phyloP scores from a whole-genome alignment of 306 rosid genomes.

The Quercus dentata region DNA sequence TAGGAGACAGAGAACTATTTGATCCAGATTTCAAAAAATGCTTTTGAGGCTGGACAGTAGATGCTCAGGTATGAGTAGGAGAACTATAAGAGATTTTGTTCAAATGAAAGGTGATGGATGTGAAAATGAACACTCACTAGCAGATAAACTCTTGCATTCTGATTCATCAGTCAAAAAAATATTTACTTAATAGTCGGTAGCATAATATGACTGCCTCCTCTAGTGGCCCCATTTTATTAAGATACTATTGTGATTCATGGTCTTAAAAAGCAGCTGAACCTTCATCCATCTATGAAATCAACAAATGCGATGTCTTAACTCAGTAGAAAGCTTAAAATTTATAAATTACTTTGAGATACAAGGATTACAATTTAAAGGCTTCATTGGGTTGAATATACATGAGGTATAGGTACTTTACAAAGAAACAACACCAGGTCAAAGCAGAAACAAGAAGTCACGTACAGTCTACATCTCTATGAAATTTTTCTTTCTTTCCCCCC shows the following conservation, averaged over 20 bases:
- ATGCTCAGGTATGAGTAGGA: conserved; percentile 11
- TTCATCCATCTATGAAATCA: conserved; percentile 9
- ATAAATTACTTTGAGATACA: neutral
- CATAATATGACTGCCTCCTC: conserved; percentile 19
- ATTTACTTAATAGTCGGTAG: conserved; percentile 2
- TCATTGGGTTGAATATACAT: neutral
- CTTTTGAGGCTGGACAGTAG: conserved; percentile 17
- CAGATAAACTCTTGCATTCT: conserved; percentile 19
- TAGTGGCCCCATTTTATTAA: conserved; percentile 14
- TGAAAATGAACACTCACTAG: conserved; percentile 18
- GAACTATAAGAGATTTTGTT: conserved; percentile 10
- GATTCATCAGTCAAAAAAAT: conserved; percentile 24
- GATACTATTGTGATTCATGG: conserved; percentile 22
- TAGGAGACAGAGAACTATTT: conserved; percentile 14
- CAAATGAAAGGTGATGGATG: conserved; percentile 30
- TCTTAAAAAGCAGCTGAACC: conserved; percentile 16
- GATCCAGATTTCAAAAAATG: conserved; percentile 2
- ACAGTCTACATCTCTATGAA: neutral
- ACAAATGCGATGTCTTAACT: neutral
- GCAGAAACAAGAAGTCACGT: neutral
- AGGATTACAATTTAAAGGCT: neutral
- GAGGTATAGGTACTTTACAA: neutral
- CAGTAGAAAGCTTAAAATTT: neutral
- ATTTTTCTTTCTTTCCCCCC: neutral
- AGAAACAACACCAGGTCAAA: neutral